Evolutionary conservation across 2,329 filamentous ascomycete genomes (phyloP).

Genomic region (Lizonia empirigonia): DNA sequence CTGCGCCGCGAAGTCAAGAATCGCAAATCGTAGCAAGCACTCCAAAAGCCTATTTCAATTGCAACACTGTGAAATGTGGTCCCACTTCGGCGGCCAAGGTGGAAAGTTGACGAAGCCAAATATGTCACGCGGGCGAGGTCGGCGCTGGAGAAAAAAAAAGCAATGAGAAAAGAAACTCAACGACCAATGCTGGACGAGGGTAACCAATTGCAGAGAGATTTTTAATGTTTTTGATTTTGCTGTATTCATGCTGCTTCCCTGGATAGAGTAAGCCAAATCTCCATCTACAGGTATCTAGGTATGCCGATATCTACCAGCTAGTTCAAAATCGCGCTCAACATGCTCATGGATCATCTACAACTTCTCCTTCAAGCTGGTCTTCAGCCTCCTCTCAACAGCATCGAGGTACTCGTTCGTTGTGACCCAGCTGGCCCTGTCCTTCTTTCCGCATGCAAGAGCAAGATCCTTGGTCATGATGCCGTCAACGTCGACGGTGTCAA

Average conservation of each 20-base stretch:
- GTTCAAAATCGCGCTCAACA: constrained; percentile 12
- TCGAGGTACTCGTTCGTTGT: constrained; percentile 88
- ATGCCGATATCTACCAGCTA: constrained; percentile 23
- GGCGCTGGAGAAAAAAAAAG: not conserved
- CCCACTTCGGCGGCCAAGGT: not conserved
- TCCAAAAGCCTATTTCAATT: too few species aligned
- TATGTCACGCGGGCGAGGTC: not conserved
- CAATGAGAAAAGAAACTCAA: not conserved
- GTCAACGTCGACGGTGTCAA: constrained; percentile 91
- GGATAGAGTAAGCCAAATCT: constrained; percentile 21
- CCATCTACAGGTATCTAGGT: constrained; percentile 23
- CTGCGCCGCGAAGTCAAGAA: not conserved
- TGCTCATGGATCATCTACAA: constrained; percentile 55
- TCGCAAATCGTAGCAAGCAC: too few species aligned
- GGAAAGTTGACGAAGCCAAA: not conserved
- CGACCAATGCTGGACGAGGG: not conserved
- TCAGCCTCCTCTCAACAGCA: constrained; percentile 89
- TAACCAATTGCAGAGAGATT: not conserved
- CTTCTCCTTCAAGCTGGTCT: constrained; percentile 78
- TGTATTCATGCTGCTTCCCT: constrained; percentile 16
- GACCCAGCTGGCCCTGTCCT: constrained; percentile 81
- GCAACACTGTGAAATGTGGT: too few species aligned
- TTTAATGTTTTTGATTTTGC: constrained; percentile 15
- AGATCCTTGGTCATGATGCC: constrained; percentile 99
- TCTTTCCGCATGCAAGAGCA: constrained; percentile 92